Conservation (phyloP, 1,139 yeast genomes). For the Pneumocystis carinii region DNA sequence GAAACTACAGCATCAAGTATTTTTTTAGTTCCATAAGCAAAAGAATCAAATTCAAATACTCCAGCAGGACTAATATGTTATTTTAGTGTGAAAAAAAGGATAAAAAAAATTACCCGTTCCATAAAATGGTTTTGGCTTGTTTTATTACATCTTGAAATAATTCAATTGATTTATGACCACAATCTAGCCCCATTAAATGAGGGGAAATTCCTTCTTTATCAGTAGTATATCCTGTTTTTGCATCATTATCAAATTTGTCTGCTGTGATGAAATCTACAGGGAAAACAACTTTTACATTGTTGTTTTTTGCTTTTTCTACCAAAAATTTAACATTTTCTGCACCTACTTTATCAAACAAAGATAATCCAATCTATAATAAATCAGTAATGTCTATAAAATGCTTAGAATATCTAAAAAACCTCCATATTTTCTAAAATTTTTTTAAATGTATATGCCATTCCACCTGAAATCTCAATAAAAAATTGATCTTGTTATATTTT, state of each 20-base stretch:
- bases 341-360: conserved; percentile 82
- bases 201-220: conserved; percentile 83
- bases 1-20: conserved; percentile 74
- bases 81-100: conserved; percentile 8
- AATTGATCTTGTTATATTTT: neutral
- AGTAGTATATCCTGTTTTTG: conserved; percentile 64
- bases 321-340: conserved; percentile 80
- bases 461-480: conserved; percentile 23
- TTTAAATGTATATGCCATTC: conserved; percentile 97
- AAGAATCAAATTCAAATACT: conserved; percentile 87
- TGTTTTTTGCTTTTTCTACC: conserved; percentile 86
- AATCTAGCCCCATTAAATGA: conserved; percentile 87
- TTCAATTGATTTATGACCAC: conserved; percentile 73
- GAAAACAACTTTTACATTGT: conserved; percentile 76
- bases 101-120: conserved; percentile 53
- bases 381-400: neutral
- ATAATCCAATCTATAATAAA: conserved; percentile 51
- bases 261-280: conserved; percentile 92
- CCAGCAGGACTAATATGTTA: conserved; percentile 54
- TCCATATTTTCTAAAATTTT: conserved; percentile 68
- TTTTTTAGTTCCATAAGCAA: conserved; percentile 78
- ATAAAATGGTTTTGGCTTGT: conserved; percentile 88
- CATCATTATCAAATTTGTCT: conserved; percentile 83
- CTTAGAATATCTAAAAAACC: conserved; percentile 4
- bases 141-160: conserved; percentile 66